Base-by-base conservation (phyloP, 2,329 filamentous ascomycete genomes). In the Fusarium napiforme region DNA sequence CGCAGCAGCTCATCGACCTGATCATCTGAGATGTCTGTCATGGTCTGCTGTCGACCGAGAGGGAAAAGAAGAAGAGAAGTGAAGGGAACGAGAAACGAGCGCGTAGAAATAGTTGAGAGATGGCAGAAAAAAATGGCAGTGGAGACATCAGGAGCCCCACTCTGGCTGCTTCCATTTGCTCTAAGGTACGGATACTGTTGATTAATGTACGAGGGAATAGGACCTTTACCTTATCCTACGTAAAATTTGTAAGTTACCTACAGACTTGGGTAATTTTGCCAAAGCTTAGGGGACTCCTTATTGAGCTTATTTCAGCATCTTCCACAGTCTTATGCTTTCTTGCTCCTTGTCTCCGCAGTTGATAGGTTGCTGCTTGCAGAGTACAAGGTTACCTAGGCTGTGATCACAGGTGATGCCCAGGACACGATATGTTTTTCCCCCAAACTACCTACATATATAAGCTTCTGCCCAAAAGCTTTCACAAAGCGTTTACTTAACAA, bases 1-100 rank as follows among this genome's bases (percentile, higher is more conserved):
- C 75, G 78, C 57, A 81, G 75, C 30, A 82, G 78, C 61, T 78
- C 76, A 68, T 80, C 78, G 57, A 82, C 71, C 32, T 79, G 76
- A 72, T 74, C 72, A 73, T 77, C 79, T 55, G 56, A 72, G 59
- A 81, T 77, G 69, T 71, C 71, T 72, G 75, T 75, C 79, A 81
- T 80, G 69, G 52, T 79, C 74, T 71, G 70, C 74, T 73, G 69
- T 75, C 65, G 65, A 78, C 74, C 65, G 42, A 62, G 68, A 70
- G 39, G 64, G 63, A 70, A 46, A 69, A 43, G 64, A 64, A 64
- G 69, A 43, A 47, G 30, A 60, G 32, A 64, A 58, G 55, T 64
- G 34, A 69, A 67, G 49, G 63, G 21, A 39, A 46, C 34, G 36
- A 72, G 73, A 64, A 55, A 45, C 67, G 64, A 67, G 63, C 72